Evolutionary conservation across 2,329 filamentous ascomycete genomes (phyloP), one percentile per base, ranked within the genome.

Genomic region (Colletotrichum sp.): DNA sequence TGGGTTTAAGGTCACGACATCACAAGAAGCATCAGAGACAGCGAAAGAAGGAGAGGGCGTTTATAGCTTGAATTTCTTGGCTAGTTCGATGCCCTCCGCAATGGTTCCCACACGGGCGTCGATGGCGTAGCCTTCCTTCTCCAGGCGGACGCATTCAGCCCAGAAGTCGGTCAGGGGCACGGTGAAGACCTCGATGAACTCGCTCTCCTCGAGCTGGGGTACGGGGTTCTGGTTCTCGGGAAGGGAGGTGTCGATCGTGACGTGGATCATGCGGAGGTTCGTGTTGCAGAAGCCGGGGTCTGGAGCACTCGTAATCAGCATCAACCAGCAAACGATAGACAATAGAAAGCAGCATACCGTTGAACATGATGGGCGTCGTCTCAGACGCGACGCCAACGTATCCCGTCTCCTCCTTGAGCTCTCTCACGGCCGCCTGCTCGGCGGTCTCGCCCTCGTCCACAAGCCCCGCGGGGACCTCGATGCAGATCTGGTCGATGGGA

Each of bases 101-200:
- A 96, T 84, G 7, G 94, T 95, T 2, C 93, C 94, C 3, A 96
- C 92, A 52, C 94, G 88, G 7, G 94, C 94, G 83, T 97, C 95
- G 78, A 97, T 94, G 2, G 93, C 94, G 83, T 91, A 96, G 0
- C 95, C 95, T 77, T 95, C 87, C 3, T 86, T 85, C 81, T 96
- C 94, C 2, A 96, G 86, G 77, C 83, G 89, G 82, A 91, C 91
- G 81, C 92, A 92, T 81, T 94, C 92, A 0, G 88, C 88, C 86
- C 93, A 95, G 52, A 96, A 83, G 16, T 89, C 86, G 24, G 84
- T 86, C 58, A 96, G 81, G 7, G 92, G 92, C 9, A 95, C 88
- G 10, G 90, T 91, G 80, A 96, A 96, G 38, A 93, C 92, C 82
- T 96, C 94, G 80, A 96, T 96, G 81, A 96, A 96, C 84, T 96